Evolutionary conservation across 495 filamentous ascomycete species (phyloP), one percentile per base, ranked within the genome.

Genomic region (Penicillium flavigenum): DNA sequence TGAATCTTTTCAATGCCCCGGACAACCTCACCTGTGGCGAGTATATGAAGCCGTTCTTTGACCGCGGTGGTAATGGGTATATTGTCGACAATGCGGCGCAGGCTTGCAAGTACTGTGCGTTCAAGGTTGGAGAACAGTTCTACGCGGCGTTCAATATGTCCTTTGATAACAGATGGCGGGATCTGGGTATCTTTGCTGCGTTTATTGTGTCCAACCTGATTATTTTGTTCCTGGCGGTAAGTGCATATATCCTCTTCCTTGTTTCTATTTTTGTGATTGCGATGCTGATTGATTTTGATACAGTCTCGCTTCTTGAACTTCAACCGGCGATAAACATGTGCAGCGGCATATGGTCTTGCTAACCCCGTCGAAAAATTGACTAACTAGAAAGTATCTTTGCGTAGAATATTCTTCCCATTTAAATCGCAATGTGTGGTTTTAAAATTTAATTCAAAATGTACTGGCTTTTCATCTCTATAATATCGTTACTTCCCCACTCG

Each of bases 131-230:
- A 39, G 87, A 94, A 59, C 77, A 94, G 69, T 94, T 92, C 61
- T 94, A 89, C 53, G 63, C 75, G 43, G 75, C 81, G 0, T 76
- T 94, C 14, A 78, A 79, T 0, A 81, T 92, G 66, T 71, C 62
- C 14, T 95, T 85, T 56, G 76, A 80, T 31, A 68, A 88, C 52
- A 70, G 90, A 12, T 94, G 90, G 89, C 77, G 90, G 39, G 90
- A 95, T 63, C 57, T 92, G 59, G 90, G 90, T 3, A 92, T 94
- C 52, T 86, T 88, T 54, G 49, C 81, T 19, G 85, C 83, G 11
- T 95, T 88, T 63, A 75, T 91, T 47, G 88, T 75, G n/a, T 87
- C 82, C 56, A 93, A 92, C 66, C 64, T 92, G 66, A 80, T 90
- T 19, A 83, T 95, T 52, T 63, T 95, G 43, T 89, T 91, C 62